A percentile compares a stretch with the other conserved stretches of the same genome.
phyloP scores from a whole-genome alignment of 202 grass and related monocot genomes.

The Cymbopogon flexuosus region DNA sequence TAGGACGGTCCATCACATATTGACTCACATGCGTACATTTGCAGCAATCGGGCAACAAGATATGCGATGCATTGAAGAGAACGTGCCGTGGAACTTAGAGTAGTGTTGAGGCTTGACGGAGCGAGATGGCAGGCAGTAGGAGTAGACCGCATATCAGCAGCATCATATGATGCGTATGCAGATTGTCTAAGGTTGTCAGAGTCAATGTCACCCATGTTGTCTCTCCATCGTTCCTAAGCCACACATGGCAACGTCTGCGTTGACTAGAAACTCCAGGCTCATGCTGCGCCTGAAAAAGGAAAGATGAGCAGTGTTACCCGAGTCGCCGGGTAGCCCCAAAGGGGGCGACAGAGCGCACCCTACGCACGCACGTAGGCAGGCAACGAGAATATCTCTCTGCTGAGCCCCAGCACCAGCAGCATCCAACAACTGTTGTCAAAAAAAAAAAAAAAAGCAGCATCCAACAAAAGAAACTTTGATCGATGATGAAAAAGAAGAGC shows the following conservation, averaged over 20 bases:
- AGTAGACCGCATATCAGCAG: no score
- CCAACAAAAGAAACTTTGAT: neutral
- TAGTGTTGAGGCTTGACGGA: neutral
- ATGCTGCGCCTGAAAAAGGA: constrained; percentile 1
- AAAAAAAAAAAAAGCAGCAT: no score
- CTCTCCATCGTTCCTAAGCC: neutral
- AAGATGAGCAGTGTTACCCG: neutral
- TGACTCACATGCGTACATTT: neutral
- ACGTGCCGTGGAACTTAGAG: neutral
- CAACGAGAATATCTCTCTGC: neutral
- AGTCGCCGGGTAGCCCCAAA: neutral
- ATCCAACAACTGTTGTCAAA: no score
- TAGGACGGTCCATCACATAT: neutral
- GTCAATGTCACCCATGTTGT: neutral
- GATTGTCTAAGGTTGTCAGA: neutral
- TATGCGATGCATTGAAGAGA: neutral
- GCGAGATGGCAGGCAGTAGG: neutral
- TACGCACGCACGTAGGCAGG: neutral
- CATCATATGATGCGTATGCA: neutral
- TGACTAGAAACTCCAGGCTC: neutral
- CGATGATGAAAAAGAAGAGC: neutral
- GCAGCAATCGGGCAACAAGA: neutral
- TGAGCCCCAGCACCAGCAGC: neutral
- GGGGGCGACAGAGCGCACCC: neutral
- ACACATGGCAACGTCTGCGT: neutral